These are phyloP conservation scores for Papiliotrema nemorosa DNA, from an alignment of 1,284 basidiomycete species.

Conservation along the genomic window DNA sequence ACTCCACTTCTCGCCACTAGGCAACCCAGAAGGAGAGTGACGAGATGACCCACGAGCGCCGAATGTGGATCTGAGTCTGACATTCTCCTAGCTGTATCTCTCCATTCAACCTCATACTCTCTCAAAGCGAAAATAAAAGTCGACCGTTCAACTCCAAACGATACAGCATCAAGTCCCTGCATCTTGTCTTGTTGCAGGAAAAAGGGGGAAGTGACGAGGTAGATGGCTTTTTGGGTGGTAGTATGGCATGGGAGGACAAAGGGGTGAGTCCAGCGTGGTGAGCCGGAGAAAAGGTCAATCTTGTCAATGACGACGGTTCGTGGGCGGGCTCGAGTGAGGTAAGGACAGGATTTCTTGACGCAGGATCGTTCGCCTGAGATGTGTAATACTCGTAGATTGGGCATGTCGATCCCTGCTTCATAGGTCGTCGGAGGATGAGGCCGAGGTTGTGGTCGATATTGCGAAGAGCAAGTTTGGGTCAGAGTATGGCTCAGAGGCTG, in stretches of 20 bases:
- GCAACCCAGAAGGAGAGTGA: background rate
- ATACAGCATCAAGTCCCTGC: background rate
- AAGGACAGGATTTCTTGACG: background rate
- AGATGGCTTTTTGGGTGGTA: background rate
- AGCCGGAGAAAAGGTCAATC: constrained; percentile 1
- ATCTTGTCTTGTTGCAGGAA: background rate
- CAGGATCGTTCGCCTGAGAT: background rate
- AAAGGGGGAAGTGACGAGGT: background rate
- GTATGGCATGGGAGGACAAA: background rate
- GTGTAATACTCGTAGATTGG: background rate
- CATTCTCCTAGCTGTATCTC: background rate
- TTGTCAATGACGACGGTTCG: background rate
- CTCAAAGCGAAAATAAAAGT: background rate
- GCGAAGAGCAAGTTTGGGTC: background rate
- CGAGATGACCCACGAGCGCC: background rate
- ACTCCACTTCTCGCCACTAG: background rate
- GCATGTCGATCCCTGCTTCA: no score
- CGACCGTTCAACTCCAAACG: background rate
- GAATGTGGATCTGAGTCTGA: background rate
- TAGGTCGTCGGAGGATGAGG: no score
- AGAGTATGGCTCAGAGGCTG: background rate
- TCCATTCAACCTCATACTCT: constrained; percentile 1
- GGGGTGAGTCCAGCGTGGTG: background rate
- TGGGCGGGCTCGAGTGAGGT: background rate
- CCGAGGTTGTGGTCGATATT: background rate